Evolutionary conservation across 768 basidiomycete genomes (phyloP), one percentile per base, ranked within the genome.

Genomic region (Coprinopsis strossmayeri): DNA sequence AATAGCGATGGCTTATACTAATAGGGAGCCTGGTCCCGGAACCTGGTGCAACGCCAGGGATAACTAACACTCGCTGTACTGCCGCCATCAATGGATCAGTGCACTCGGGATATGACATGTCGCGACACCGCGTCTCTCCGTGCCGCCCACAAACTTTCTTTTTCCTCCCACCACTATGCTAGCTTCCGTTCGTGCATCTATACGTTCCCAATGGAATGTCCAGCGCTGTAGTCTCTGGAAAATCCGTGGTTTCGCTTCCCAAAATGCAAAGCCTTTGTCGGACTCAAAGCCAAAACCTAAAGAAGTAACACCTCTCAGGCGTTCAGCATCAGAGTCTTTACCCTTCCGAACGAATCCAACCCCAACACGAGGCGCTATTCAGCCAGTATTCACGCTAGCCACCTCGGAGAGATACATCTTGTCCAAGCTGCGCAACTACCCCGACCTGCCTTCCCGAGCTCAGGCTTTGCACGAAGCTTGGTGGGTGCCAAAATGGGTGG

Each of bases 291-390:
- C 78, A 32, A 91, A 88, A 61, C 87, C 88, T n/a, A 91, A 90
- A 60, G 81, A 82, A 15, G 77, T 81, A 3, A 91, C 90, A 3
- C 78, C 89, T 1, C 76, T 91, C 3, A 78, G 92, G 38, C 80
- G 91, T 39, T 78, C 90, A 5, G 92, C 92, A 13, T 78, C 88
- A 13, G 91, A 79, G 3, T 96, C 92, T 2, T 73, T 89, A 35
- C 84, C 90, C 5, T 89, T 95, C 53, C 85, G 92, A 43, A 73
- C 83, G 20, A 92, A 88, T 55, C 89, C 88, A 9, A 92, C 88
- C 2, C 87, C 87, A 5, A 93, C 92, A 9, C 78, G 88, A 37
- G 79, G 88, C 37, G 74, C 82, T 26, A 92, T 94, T 44, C 77
- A 82, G 45, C 60, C 87, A 12, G 82, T 94, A 10, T 81, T 88